phyloP scores from a whole-genome alignment of 495 filamentous ascomycete genomes.

The Xylaria nigripes region DNA sequence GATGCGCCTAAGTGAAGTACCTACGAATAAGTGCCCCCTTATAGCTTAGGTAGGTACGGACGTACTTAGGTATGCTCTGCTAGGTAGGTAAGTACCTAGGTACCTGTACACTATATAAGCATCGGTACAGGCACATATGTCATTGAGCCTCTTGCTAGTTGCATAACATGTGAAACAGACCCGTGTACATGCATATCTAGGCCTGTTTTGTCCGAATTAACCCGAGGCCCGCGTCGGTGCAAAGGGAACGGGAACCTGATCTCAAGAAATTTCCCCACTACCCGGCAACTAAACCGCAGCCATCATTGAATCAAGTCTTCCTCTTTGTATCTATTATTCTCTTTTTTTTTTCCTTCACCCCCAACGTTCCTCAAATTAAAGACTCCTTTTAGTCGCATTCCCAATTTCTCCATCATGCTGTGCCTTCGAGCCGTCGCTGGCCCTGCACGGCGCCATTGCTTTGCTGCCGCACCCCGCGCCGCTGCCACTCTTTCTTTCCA shows the following conservation, averaged over 20 bases:
- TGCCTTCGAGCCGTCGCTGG: constrained; percentile 43
- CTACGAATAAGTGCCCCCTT: no score
- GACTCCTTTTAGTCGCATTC: constrained; percentile 20
- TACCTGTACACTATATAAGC: background rate
- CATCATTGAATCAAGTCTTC: background rate
- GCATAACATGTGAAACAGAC: no score
- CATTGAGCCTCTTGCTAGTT: no score
- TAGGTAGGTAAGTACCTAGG: no score
- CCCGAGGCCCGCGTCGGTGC: constrained; percentile 17
- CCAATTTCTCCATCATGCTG: constrained; percentile 37
- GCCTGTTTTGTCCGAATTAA: constrained; percentile 17
- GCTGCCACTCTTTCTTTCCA: constrained; percentile 37
- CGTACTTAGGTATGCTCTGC: no score
- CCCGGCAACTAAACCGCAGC: background rate
- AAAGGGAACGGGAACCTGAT: constrained; percentile 4
- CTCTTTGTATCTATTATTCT: constrained; percentile 1
- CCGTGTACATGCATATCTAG: background rate
- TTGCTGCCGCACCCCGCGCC: constrained; percentile 38
- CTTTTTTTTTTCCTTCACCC: constrained; percentile 2
- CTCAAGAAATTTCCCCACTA: constrained; percentile 9
- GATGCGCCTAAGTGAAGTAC: no score
- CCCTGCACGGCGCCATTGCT: constrained; percentile 44
- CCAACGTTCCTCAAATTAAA: constrained; percentile 1
- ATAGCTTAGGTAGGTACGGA: no score
- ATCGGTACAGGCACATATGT: no score